phyloP scores from a whole-genome alignment of 2,329 filamentous ascomycete genomes.

The Pseudocercospora crystallina region DNA sequence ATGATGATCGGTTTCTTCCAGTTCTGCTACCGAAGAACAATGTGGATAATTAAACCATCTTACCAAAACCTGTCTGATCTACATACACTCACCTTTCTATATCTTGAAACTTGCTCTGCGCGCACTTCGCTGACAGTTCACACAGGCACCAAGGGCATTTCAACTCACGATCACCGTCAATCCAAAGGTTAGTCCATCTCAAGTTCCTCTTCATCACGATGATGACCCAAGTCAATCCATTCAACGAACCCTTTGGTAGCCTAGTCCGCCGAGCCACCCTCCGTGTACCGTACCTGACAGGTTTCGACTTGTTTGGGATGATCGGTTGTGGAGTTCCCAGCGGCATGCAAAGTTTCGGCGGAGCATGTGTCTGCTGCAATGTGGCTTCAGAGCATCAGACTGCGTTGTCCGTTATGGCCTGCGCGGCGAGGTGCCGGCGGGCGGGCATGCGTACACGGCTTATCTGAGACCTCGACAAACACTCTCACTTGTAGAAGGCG shows the following conservation, averaged over 20 bases:
- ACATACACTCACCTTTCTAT: too few species aligned
- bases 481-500: too few species aligned
- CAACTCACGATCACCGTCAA: too few species aligned
- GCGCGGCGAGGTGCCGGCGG: conserved; percentile 36
- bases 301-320: conserved; percentile 32
- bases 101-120: too few species aligned
- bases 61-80: conserved; percentile 40
- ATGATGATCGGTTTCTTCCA: conserved; percentile 44
- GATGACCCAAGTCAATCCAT: conserved; percentile 44
- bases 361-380: conserved; percentile 28
- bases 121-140: background rate
- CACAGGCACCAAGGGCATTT: background rate
- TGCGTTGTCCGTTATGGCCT: conserved; percentile 37
- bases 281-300: conserved; percentile 37
- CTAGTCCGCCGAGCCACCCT: conserved; percentile 38
- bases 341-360: conserved; percentile 24
- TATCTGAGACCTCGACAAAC: conserved; percentile 30
- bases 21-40: conserved; percentile 41
- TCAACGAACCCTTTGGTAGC: conserved; percentile 39
- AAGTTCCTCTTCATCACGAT: conserved; percentile 21
- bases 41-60: conserved; percentile 39
- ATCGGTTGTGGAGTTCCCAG: conserved; percentile 41
- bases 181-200: conserved; percentile 17
- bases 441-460: conserved; percentile 41
- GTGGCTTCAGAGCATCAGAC: conserved; percentile 35